Evolutionary conservation across 169 alveolate genomes (phyloP).

Genomic region (Cyclospora cayetanensis): DNA sequence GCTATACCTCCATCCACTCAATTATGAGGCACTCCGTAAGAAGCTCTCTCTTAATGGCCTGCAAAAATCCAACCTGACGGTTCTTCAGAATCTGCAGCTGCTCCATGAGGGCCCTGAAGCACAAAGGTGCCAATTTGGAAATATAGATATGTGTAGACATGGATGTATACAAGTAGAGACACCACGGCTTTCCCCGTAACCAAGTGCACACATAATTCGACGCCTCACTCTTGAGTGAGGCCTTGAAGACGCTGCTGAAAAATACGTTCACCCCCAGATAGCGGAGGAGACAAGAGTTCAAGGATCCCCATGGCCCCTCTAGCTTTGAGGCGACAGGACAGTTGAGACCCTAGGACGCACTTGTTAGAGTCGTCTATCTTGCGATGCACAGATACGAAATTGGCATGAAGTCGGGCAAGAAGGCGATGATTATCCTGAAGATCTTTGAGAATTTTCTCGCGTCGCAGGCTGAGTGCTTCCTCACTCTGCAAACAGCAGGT

Average conservation of each 20-base stretch:
- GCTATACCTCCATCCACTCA: constrained; percentile 88
- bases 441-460: constrained; percentile 76
- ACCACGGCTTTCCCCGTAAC: too few relatives aligned
- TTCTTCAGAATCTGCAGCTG: constrained; percentile 82
- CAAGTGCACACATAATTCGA: too few relatives aligned
- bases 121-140: too few relatives aligned
- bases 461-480: constrained; percentile 78
- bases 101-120: constrained; percentile 41
- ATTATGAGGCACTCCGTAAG: constrained; percentile 84
- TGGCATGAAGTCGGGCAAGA: constrained; percentile 85
- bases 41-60: constrained; percentile 86
- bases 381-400: constrained; percentile 82
- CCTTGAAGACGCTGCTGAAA: too few relatives aligned
- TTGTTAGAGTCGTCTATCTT: constrained; percentile 84
- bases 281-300: too few relatives aligned
- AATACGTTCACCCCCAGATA: too few relatives aligned
- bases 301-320: too few relatives aligned
- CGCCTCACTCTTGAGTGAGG: too few relatives aligned
- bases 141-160: too few relatives aligned
- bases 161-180: too few relatives aligned
- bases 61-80: constrained; percentile 81
- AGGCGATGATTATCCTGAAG: constrained; percentile 84
- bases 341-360: constrained; percentile 59
- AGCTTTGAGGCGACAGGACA: too few relatives aligned
- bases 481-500: constrained; percentile 80